phyloP scores from a whole-genome alignment of 2,329 filamentous ascomycete genomes.

The Fusarium domesticum region DNA sequence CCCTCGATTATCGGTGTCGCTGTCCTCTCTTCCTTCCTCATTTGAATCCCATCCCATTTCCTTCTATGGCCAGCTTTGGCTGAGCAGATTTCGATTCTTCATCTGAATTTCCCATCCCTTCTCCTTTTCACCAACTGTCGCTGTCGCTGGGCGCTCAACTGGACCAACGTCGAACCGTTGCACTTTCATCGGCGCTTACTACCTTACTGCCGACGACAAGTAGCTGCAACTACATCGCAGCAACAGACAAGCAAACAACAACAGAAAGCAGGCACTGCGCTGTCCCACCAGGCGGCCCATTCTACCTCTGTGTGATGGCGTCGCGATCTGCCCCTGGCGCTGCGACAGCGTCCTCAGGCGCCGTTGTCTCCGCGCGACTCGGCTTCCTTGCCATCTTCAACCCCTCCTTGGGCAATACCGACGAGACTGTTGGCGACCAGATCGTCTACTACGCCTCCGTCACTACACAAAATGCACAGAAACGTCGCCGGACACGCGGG shows the following conservation, averaged over 20 bases:
- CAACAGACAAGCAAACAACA: too few species aligned
- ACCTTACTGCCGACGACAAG: neutral
- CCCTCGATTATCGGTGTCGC: neutral
- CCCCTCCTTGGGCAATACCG: conserved; percentile 66
- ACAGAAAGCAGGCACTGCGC: conserved; percentile 1
- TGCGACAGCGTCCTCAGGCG: conserved; percentile 18
- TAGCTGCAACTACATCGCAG: neutral
- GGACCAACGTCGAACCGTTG: neutral
- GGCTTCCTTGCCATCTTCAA: conserved; percentile 95
- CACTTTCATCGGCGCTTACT: neutral
- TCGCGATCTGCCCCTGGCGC: conserved; percentile 13
- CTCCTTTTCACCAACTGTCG: neutral
- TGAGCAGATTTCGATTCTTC: neutral
- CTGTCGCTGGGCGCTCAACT: neutral
- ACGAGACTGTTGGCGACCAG: conserved; percentile 67
- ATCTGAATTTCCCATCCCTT: neutral
- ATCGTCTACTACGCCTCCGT: conserved; percentile 88
- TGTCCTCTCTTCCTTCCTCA: neutral
- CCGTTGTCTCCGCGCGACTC: conserved; percentile 67
- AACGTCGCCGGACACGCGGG: conserved; percentile 41
- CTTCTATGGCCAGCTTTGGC: conserved; percentile 1
- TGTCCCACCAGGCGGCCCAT: neutral
- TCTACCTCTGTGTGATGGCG: conserved; percentile 14
- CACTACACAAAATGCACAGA: conserved; percentile 40
- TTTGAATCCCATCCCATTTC: neutral